Evolutionary conservation across 306 rosid genomes (phyloP), one percentile per base, ranked within the genome.

Genomic region (Chamaecrista fasciculata): DNA sequence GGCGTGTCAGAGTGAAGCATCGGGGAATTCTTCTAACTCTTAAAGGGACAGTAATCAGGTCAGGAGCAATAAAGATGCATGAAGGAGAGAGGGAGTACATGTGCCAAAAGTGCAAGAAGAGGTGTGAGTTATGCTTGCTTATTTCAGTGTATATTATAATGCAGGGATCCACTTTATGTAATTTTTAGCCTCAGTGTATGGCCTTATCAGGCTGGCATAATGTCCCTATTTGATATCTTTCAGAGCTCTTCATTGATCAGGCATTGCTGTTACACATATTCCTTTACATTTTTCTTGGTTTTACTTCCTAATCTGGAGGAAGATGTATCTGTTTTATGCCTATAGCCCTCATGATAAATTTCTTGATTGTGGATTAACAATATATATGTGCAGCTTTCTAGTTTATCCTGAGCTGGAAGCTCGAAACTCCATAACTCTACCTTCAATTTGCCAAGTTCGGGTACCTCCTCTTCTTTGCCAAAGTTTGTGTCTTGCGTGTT

Each of bases 61-160:
- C 96, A 0, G 96, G 96, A 59, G 87, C 94, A 12, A 85, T 82
- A 71, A 93, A 90, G 82, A 88, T 93, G 98, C 89, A 88, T 53
- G 98, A 93, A 80, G 97, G 98, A 69, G 98, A 93, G 89, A 90
- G 98, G 81, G 83, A 80, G 83, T 93, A 86, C 53, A 83, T 51
- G 80, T 90, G 98, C 82, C 83, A 79, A 25, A 90, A 86, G 83
- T 90, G 98, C 87, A 81, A 88, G 82, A 82, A 78, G 68, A 84
- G 83, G 96, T 85, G 48, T 31, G 72, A 75, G 25, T 56, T 70
- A 47, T 52, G 26, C 55, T 42, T 47, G 57, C 8, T 5, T 51
- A 39, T 42, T 73, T 4, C 11, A 3, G 37, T 4, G 6, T 25
- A 50, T 23, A 23, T 58, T 33, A 33, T 7, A 39, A 14, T 12